Evolutionary conservation across 2,329 filamentous ascomycete species (phyloP), one percentile per base, ranked within the genome.

Genomic region (Fusarium sambucinum): DNA sequence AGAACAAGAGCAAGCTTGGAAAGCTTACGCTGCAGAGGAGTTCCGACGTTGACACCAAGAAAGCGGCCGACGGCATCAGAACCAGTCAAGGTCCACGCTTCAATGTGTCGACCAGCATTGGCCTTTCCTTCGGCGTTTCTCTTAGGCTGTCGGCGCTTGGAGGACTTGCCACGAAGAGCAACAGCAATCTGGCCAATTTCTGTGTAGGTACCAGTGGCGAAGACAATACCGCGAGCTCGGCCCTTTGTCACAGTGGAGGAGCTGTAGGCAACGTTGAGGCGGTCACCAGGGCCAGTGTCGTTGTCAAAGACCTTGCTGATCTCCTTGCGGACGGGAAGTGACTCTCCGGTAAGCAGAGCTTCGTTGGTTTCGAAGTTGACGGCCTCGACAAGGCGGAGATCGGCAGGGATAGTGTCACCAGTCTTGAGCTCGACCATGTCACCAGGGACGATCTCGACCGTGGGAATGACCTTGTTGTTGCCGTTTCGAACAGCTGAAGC

Each of bases 281-380:
- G 83, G 68, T 90, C 88, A 38, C 87, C 88, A 5, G 80, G 76
- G n/a, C 80, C 80, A 3, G 79, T 84, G 13, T 82, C 80, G 0
- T 74, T 74, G 32, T 75, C 66, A 33, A 83, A 83, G 27, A 82
- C 82, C 23, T 76, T 75, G 23, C 80, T 76, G 9, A 82, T 74
- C 70, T 85, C 80, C 78, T 90, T 86, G 74, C 80, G 82, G 3
- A 88, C 85, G 19, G 88, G 87, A 0, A 89, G 79, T 11, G 88
- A 89, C 75, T 90, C 88, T 48, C 88, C 88, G 3, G 88, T 90
- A 14, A 90, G 82, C 21, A 89, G 81, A 2, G 87, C 87, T 75
- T 90, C 88, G 63, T 93, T 89, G 66, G 88, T 90, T 70, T 89
- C 88, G 41, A 90, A 84, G 76, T 92, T 92, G 80, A 90, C 85